These are phyloP conservation scores for Eremochloa ophiuroides DNA, from an alignment of 176 grass and related monocot genomes.

Conservation along the genomic window DNA sequence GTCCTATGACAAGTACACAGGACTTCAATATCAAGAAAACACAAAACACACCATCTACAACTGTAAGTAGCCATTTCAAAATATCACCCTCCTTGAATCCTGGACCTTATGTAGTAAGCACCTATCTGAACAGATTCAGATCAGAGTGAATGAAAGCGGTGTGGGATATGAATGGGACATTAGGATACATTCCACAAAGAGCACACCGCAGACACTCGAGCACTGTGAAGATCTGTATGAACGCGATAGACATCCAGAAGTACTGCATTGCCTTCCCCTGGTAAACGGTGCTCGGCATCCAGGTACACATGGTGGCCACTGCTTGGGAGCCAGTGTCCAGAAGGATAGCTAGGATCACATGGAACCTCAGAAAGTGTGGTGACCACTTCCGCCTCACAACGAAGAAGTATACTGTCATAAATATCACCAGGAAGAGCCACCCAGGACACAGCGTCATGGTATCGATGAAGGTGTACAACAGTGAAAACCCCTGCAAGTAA, in stretches of 20 bases:
- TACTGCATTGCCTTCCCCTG: slow-evolving; percentile 55
- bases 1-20: neutral
- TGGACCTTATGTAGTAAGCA: neutral
- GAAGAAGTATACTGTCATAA: slow-evolving; percentile 71
- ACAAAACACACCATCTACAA: neutral
- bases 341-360: slow-evolving; percentile 80
- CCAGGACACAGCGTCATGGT: slow-evolving; percentile 71
- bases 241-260: slow-evolving; percentile 77
- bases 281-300: slow-evolving; percentile 72
- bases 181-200: slow-evolving; percentile 63
- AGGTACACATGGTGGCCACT: slow-evolving; percentile 75
- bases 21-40: slow-evolving; percentile 9
- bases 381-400: slow-evolving; percentile 79
- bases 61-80: neutral
- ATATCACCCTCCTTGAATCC: neutral
- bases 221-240: slow-evolving; percentile 72
- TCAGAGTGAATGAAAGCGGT: slow-evolving; percentile 86
- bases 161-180: slow-evolving; percentile 80
- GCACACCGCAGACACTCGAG: slow-evolving; percentile 83
- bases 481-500: slow-evolving; percentile 62
- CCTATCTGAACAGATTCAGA: slow-evolving; percentile 70
- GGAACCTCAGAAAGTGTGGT: slow-evolving; percentile 89
- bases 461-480: slow-evolving; percentile 75
- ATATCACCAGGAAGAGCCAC: slow-evolving; percentile 70
- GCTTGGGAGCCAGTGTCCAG: slow-evolving; percentile 77